Percentiles rank a stretch among this genome's conserved stretches.
These are phyloP conservation scores for Jatropha podagrica DNA, from an alignment of 441 rosid species.

Conservation along the genomic window DNA sequence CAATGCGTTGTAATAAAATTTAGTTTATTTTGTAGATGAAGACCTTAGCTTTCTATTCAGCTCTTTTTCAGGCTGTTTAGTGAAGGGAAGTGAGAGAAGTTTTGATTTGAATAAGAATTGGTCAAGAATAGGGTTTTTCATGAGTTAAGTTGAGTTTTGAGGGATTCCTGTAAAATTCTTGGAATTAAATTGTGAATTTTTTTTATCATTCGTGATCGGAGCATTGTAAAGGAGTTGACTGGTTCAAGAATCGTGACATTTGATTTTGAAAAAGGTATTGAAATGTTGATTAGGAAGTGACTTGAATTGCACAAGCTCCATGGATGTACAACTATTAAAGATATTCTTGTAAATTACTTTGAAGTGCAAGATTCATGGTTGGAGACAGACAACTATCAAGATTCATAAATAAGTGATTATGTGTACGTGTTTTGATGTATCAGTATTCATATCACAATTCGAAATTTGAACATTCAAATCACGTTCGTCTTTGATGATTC, in stretches of 20 bases:
- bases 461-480: too few species aligned
- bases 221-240: conserved; percentile 24
- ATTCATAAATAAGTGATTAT: too few species aligned
- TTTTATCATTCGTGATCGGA: conserved; percentile 13
- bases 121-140: conserved; percentile 36
- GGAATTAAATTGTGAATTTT: not conserved
- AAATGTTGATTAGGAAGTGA: conserved; percentile 13
- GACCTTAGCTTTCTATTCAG: conserved; percentile 49
- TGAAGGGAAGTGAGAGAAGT: conserved; percentile 13
- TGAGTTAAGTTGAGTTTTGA: conserved; percentile 21
- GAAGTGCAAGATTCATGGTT: not conserved
- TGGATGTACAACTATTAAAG: not conserved
- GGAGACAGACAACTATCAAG: not conserved
- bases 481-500: too few species aligned
- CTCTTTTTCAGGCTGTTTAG: not conserved
- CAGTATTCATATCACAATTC: too few species aligned
- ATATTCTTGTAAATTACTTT: not conserved
- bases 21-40: conserved; percentile 27
- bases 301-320: conserved; percentile 36
- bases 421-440: too few species aligned
- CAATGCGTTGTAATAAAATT: conserved; percentile 27
- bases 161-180: conserved; percentile 27
- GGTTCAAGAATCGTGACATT: conserved; percentile 34
- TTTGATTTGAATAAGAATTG: conserved; percentile 35
- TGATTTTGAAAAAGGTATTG: conserved; percentile 17